Evolutionary conservation across 1,284 basidiomycete species (phyloP), one percentile per base, ranked within the genome.

Genomic region (Boletellus dicymbophilus): DNA sequence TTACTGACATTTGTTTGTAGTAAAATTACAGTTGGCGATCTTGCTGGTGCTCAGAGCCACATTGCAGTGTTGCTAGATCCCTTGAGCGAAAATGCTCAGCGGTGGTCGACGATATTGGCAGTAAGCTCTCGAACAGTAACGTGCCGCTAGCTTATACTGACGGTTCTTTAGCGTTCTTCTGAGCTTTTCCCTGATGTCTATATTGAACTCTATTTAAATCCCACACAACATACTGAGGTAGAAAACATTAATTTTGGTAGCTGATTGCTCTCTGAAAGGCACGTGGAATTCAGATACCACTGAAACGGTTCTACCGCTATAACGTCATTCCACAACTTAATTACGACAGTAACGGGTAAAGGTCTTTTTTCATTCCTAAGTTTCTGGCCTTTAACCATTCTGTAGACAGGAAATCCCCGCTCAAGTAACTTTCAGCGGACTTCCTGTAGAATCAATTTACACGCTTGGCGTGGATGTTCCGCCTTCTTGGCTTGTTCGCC

Each of bases 281-380:
- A 7, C 7, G 15, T 30, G 45, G 21, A 11, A 37, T 21, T 4
- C 51, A 94, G 91, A 73, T 98, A 38, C 94, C 95, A 1, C 72
- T 98, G 37, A 97, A 96, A 69, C 81, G 89, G n/a, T 99, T 98
- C 74, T 98, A 97, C 67, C 87, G 92, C 4, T 93, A 87, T 61
- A 85, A 84, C 42, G 72, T 95, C 3, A 70, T 78, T 2, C 74
- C 83, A 12, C 66, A 70, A 6, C 71, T 90, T 6, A 52, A 67
- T 0, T 98, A 95, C 61, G 84, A 92, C 56, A 72, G 81, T 15
- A 67, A 82, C 40, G 93, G 90, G 90, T 92, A 67, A 39, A 77
- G 67, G 0, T 38, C 11, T 41, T 41, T 6, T 28, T 23, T 20
- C 22, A 42, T 18, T 7, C 26, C 21, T 11, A 27, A 41, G 15